These are phyloP conservation scores for Simplicillium aogashimaense DNA, from an alignment of 2,329 filamentous ascomycete genomes.

Conservation along the genomic window DNA sequence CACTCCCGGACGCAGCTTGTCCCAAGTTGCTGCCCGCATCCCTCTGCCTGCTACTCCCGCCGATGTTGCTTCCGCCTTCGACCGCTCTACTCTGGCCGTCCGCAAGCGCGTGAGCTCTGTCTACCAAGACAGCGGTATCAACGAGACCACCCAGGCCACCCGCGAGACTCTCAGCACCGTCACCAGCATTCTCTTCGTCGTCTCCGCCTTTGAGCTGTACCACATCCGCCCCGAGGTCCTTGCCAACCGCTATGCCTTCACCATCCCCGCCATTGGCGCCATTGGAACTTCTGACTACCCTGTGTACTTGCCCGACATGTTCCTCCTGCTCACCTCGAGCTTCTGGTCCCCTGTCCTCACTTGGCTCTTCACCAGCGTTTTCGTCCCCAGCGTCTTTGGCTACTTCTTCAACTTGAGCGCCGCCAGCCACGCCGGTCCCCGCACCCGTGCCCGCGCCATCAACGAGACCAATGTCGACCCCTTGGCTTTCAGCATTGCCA, in stretches of 20 bases:
- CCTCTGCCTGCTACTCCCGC: slow-evolving; percentile 74
- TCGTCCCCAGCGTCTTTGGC: slow-evolving; percentile 60
- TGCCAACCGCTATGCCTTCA: slow-evolving; percentile 61
- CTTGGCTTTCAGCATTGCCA: slow-evolving; percentile 80
- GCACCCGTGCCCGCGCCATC: slow-evolving; percentile 31
- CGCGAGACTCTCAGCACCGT: slow-evolving; percentile 66
- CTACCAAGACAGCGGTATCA: slow-evolving; percentile 57
- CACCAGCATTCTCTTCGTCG: slow-evolving; percentile 57
- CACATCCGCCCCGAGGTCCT: slow-evolving; percentile 63
- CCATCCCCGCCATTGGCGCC: slow-evolving; percentile 51
- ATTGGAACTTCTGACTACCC: slow-evolving; percentile 48
- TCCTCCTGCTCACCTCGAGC: slow-evolving; percentile 59
- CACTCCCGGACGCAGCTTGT: slow-evolving; percentile 41
- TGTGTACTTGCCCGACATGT: slow-evolving; percentile 70
- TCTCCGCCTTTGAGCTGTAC: slow-evolving; percentile 60
- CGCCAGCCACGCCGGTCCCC: slow-evolving; percentile 29
- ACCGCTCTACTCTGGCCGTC: slow-evolving; percentile 57
- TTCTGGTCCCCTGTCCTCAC: slow-evolving; percentile 80
- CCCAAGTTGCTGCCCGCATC: slow-evolving; percentile 47
- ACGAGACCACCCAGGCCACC: slow-evolving; percentile 53
- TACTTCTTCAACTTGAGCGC: slow-evolving; percentile 87
- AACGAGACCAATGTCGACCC: slow-evolving; percentile 56
- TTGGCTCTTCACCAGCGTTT: slow-evolving; percentile 64
- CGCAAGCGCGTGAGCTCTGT: slow-evolving; percentile 54
- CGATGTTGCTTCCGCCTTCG: slow-evolving; percentile 66